These are phyloP conservation scores for Rhizopogon roseolus DNA, from an alignment of 768 basidiomycete species.

Conservation along the genomic window DNA sequence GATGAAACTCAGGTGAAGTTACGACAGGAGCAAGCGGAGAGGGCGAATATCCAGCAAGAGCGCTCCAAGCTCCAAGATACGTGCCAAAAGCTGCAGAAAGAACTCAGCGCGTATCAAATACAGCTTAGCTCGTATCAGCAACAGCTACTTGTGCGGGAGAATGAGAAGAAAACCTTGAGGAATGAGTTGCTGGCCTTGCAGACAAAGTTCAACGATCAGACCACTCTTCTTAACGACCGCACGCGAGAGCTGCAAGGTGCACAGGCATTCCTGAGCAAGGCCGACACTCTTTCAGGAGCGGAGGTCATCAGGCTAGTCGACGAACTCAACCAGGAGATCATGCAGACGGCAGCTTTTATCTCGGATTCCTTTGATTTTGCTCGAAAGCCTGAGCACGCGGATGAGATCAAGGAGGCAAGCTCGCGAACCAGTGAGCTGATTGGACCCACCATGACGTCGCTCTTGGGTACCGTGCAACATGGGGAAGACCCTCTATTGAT, in stretches of 20 bases:
- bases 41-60: slow-evolving; percentile 12
- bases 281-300: slow-evolving; percentile 38
- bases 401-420: slow-evolving; percentile 25
- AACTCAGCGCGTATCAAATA: slow-evolving; percentile 11
- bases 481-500: slow-evolving; percentile 34
- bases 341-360: slow-evolving; percentile 41
- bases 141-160: slow-evolving; percentile 18
- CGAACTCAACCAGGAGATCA: slow-evolving; percentile 42
- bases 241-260: slow-evolving; percentile 38
- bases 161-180: slow-evolving; percentile 18
- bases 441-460: slow-evolving; percentile 19
- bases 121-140: slow-evolving; percentile 16
- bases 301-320: slow-evolving; percentile 38
- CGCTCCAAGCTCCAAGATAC: slow-evolving; percentile 2
- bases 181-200: slow-evolving; percentile 23
- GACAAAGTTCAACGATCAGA: slow-evolving; percentile 21
- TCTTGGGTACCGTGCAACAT: slow-evolving; percentile 21
- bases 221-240: slow-evolving; percentile 26
- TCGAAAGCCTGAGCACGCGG: slow-evolving; percentile 12
- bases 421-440: slow-evolving; percentile 26
- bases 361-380: slow-evolving; percentile 33
- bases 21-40: slow-evolving; percentile 15
- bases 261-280: slow-evolving; percentile 38
- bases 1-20: slow-evolving; percentile 12
- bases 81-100: slow-evolving; percentile 10